Evolutionary conservation across 257 asterid species (phyloP).

Genomic region (Asclepias syriaca): DNA sequence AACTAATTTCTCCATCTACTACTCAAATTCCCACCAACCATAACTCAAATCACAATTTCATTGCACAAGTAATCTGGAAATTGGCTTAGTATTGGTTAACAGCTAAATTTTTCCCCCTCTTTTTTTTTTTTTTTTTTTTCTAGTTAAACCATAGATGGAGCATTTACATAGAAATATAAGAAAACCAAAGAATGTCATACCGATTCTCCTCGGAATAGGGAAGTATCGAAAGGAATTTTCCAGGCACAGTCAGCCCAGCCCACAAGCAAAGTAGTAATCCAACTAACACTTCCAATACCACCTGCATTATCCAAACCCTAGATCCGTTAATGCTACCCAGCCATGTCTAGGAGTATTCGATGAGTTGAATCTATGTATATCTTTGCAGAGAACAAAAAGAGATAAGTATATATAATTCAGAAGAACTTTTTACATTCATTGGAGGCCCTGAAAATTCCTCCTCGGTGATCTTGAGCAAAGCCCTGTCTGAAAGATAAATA

Average conservation of each 20-base stretch:
- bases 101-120: background rate
- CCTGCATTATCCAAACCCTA: slow-evolving; percentile 48
- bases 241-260: slow-evolving; percentile 88
- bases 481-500: slow-evolving; percentile 57
- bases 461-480: slow-evolving; percentile 86
- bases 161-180: background rate
- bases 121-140: background rate
- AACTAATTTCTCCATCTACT: slow-evolving; percentile 1
- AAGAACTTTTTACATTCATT: slow-evolving; percentile 50
- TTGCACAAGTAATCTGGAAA: background rate
- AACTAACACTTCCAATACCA: slow-evolving; percentile 62
- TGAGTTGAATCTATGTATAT: background rate
- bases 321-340: slow-evolving; percentile 12
- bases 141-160: background rate
- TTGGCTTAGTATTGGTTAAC: background rate
- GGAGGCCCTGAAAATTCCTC: slow-evolving; percentile 86
- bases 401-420: background rate
- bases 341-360: background rate
- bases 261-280: slow-evolving; percentile 64
- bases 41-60: background rate
- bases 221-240: slow-evolving; percentile 75
- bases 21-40: background rate
- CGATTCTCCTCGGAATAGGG: slow-evolving; percentile 94
- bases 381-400: background rate
- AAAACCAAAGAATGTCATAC: slow-evolving; percentile 22